Evolutionary conservation across 192 early-diverging fungal genomes (phyloP).

Genomic region (Spinellus fusiger): DNA sequence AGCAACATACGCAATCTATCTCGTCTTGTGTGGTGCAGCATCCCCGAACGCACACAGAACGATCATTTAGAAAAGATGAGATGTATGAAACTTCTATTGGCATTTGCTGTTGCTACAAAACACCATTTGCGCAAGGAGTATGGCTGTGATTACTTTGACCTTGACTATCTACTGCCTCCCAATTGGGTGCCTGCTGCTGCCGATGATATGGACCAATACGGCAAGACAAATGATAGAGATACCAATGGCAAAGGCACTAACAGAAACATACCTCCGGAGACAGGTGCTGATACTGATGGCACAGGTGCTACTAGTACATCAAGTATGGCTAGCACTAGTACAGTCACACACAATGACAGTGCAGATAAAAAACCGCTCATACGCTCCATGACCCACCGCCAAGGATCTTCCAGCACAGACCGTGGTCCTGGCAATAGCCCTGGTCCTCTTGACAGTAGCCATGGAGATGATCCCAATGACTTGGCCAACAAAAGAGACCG

Average conservation of each 20-base stretch:
- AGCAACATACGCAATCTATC: conserved; percentile 65
- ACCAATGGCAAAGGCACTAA: not conserved
- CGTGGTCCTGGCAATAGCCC: not conserved
- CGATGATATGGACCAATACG: conserved; percentile 25
- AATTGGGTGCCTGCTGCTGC: conserved; percentile 41
- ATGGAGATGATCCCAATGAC: conserved; percentile 22
- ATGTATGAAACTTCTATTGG: conserved; percentile 49
- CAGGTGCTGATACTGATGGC: too few species aligned
- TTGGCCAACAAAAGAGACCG: conserved; percentile 4
- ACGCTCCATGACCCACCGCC: not conserved
- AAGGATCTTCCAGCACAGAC: not conserved
- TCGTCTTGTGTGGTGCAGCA: conserved; percentile 62
- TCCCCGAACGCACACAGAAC: conserved; percentile 40
- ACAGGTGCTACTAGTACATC: not conserved
- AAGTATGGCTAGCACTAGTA: too few species aligned
- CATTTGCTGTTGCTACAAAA: conserved; percentile 48
- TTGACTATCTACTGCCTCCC: conserved; percentile 51
- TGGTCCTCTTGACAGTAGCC: conserved; percentile 3
- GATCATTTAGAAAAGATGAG: conserved; percentile 49
- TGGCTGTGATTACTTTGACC: conserved; percentile 52
- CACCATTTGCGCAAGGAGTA: conserved; percentile 57
- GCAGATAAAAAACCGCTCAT: not conserved
- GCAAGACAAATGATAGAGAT: not conserved
- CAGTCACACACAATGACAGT: not conserved
- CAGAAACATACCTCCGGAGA: too few species aligned